These are phyloP conservation scores for Albugo candida DNA, from an alignment of 352 stramenopile genomes.

Conservation along the genomic window DNA sequence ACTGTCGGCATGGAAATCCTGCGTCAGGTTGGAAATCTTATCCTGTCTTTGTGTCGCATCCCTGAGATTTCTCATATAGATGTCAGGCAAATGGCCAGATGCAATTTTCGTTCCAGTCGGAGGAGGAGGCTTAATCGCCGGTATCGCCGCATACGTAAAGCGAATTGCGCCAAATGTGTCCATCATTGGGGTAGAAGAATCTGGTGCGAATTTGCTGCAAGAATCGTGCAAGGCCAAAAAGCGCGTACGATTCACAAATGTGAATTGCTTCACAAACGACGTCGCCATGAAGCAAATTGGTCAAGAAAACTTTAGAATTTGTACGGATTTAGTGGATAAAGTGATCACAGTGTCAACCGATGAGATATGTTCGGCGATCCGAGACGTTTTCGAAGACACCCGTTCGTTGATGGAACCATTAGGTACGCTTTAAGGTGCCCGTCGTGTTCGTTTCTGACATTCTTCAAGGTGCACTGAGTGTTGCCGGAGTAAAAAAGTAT, in stretches of 20 bases:
- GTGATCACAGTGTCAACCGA: slow-evolving; percentile 95
- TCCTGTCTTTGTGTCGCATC: not conserved
- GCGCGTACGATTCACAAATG: slow-evolving; percentile 74
- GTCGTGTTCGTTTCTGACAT: not conserved
- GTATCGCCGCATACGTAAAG: slow-evolving; percentile 85
- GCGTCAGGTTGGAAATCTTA: slow-evolving; percentile 24
- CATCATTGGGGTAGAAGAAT: slow-evolving; percentile 92
- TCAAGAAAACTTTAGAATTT: slow-evolving; percentile 90
- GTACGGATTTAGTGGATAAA: slow-evolving; percentile 86
- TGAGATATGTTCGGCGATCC: slow-evolving; percentile 87
- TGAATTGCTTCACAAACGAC: slow-evolving; percentile 96
- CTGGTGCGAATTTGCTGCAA: slow-evolving; percentile 90
- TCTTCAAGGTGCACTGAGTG: slow-evolving; percentile 80
- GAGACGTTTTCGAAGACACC: slow-evolving; percentile 85
- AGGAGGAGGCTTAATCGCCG: slow-evolving; percentile 91
- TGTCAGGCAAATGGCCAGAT: slow-evolving; percentile 77
- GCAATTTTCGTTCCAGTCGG: slow-evolving; percentile 95
- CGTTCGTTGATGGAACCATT: slow-evolving; percentile 89
- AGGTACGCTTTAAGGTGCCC: slow-evolving; percentile 11
- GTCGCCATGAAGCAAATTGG: slow-evolving; percentile 88
- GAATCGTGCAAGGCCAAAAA: slow-evolving; percentile 62
- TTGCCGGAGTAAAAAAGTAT: slow-evolving; percentile 93
- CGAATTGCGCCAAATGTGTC: slow-evolving; percentile 75
- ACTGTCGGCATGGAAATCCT: slow-evolving; percentile 92
- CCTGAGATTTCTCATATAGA: slow-evolving; percentile 10